Conservation (phyloP, 441 rosid genomes). For the Bruguiera hainesii region DNA sequence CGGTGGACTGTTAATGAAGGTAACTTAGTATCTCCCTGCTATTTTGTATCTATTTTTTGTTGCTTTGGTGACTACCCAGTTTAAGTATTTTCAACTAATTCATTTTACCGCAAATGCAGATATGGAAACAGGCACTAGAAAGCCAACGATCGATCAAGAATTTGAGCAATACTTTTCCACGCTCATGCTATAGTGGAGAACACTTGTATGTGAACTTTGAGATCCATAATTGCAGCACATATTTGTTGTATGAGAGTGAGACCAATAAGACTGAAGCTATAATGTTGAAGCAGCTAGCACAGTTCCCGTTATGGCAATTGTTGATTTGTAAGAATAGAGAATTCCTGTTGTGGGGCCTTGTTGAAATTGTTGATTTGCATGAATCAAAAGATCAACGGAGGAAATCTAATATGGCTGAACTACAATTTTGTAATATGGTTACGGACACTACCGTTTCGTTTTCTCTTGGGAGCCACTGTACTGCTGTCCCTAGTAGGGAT, state of each 20-base stretch:
- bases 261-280: neutral
- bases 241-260: slow-evolving; percentile 1
- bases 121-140: slow-evolving; percentile 19
- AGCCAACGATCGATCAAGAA: slow-evolving; percentile 82
- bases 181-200: slow-evolving; percentile 50
- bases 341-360: too few species aligned
- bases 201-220: neutral
- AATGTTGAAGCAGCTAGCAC: neutral
- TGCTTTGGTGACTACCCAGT: neutral
- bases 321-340: neutral
- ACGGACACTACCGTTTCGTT: too few species aligned
- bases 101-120: slow-evolving; percentile 30
- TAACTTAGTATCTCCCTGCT: slow-evolving; percentile 15
- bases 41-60: neutral
- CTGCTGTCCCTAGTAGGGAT: too few species aligned
- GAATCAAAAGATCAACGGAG: too few species aligned
- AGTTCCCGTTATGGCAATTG: neutral
- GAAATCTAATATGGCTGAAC: too few species aligned
- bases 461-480: too few species aligned
- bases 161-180: slow-evolving; percentile 73
- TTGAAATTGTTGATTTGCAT: too few species aligned
- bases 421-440: too few species aligned
- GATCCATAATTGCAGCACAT: neutral
- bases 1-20: slow-evolving; percentile 55
- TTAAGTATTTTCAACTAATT: neutral